Evolutionary conservation across 2,329 filamentous ascomycete genomes (phyloP).

Genomic region (Monosporascus sp.): DNA sequence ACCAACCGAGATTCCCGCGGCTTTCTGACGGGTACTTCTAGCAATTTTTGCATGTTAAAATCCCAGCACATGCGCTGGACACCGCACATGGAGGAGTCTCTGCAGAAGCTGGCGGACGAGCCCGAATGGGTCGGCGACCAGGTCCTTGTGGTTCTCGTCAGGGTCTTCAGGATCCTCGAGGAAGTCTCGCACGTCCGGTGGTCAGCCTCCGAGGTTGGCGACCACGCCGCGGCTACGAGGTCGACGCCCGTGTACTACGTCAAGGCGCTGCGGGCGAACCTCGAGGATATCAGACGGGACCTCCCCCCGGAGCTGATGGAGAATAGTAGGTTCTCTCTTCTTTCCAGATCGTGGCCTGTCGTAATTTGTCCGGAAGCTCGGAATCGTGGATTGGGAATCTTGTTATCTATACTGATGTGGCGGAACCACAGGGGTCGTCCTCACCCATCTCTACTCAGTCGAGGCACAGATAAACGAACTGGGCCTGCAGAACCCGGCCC

Average conservation of each 20-base stretch:
- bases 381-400: neutral
- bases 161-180: slow-evolving; percentile 18
- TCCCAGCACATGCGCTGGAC: slow-evolving; percentile 47
- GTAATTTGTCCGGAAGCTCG: too few species aligned
- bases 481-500: slow-evolving; percentile 16
- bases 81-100: slow-evolving; percentile 52
- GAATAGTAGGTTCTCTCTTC: slow-evolving; percentile 23
- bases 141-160: slow-evolving; percentile 34
- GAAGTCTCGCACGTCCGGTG: slow-evolving; percentile 17
- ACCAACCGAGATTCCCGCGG: neutral
- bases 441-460: slow-evolving; percentile 28
- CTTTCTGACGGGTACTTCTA: slow-evolving; percentile 1
- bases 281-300: slow-evolving; percentile 19
- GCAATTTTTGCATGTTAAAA: slow-evolving; percentile 19
- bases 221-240: slow-evolving; percentile 4
- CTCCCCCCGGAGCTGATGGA: slow-evolving; percentile 18
- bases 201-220: slow-evolving; percentile 9
- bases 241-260: slow-evolving; percentile 21
- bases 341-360: too few species aligned
- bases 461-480: slow-evolving; percentile 35
- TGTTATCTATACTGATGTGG: neutral
- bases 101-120: slow-evolving; percentile 39
- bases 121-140: slow-evolving; percentile 45
- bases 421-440: slow-evolving; percentile 26
- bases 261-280: slow-evolving; percentile 21